Base-by-base conservation (phyloP, 371 early-diverging fungal species). In the Mortierella sp. region DNA sequence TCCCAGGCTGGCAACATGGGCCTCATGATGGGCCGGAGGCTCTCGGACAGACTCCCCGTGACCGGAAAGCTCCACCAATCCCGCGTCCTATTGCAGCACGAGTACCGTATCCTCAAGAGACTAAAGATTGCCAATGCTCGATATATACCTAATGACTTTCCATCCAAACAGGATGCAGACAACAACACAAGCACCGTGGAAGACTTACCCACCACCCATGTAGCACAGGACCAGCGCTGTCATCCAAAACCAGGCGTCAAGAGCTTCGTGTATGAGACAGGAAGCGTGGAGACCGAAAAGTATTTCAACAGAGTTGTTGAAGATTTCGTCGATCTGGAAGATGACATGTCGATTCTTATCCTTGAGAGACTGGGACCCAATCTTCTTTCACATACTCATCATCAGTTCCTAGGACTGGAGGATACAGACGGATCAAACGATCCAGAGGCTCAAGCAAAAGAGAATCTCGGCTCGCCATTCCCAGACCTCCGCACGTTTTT, bases 1-100 rank as follows among this genome's bases (percentile, higher is more conserved):
- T 76, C 76, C 1, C 76, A 76, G 51, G 76, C 70, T 3, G 76
- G 76, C 14, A 65, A 76, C 42, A 76, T 69, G 70, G 76, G 76
- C 0, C 19, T 76, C 19, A 64, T 76, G 62, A 51, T 69, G 39
- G 76, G 76, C 21, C 64, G 46, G 28, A 56, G 70, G 47, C 14
- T 76, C 23, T 61, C 65, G 3, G 76, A 76, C 50, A 58, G 62
- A 13, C 27, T 58, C 3, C 64, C 55, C 1, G 66, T 76, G 1
- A 69, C 70, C 1, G 76, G 69, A 14, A 69, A 76, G 50, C 49
- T 76, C 3, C 76, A 76, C 53, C 76, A 69, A 14, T 69, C 66
- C 9, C 61, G 58, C 0, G 61, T 64, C 41, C 51, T 69, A 10
- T 54, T 76, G 2, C 76, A 76, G 59, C 76, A 76, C 23, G 76